Base-by-base conservation (phyloP, 2,329 filamentous ascomycete genomes). In the Fusarium aywerte region DNA sequence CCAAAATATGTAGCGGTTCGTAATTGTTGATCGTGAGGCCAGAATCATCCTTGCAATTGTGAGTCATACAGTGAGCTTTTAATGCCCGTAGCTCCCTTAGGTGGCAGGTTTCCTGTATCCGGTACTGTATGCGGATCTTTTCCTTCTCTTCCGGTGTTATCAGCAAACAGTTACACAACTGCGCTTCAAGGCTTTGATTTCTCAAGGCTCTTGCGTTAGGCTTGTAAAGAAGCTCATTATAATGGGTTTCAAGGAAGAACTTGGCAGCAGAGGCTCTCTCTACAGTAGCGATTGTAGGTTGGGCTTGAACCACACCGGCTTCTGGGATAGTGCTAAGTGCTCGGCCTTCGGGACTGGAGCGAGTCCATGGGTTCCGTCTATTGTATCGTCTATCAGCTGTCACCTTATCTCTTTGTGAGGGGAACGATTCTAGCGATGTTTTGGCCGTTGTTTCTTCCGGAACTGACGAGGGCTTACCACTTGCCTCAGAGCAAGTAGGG, bases 211-310 rank as follows among this genome's bases (percentile, higher is more conserved):
- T 75, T 11, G 72, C 44, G 11, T 74, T 69, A 3, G 83, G 79
- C 4, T 81, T 80, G 25, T 81, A 82, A 4, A 92, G 81, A 9
- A 93, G 76, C n/a, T 88, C 82, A 70, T 94, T 90, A 80, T 92
- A 97, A 72, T 94, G 87, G 0, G 89, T 92, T 77, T 98, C 96
- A 11, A 98, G 84, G 71, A 89, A 96, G 20, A 96, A 87, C 76
- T 97, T 97, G 40, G 92, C 90, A 0, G 92, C 90, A 0, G 93
- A 89, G 4, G 90, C 87, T 62, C 86, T 88, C 79, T 98, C 95
- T 0, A 93, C 90, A 0, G 93, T 97, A 25, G 71, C 42, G 12
- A 80, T 74, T 0, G 80, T 80, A 5, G 80, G 79, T 32, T 69
- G 70, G 11, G 71, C 63, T 11, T 66, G 66, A 32, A 73, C 57